These are phyloP conservation scores for Penicillium glabrum DNA, from an alignment of 2,329 filamentous ascomycete species.

Conservation along the genomic window DNA sequence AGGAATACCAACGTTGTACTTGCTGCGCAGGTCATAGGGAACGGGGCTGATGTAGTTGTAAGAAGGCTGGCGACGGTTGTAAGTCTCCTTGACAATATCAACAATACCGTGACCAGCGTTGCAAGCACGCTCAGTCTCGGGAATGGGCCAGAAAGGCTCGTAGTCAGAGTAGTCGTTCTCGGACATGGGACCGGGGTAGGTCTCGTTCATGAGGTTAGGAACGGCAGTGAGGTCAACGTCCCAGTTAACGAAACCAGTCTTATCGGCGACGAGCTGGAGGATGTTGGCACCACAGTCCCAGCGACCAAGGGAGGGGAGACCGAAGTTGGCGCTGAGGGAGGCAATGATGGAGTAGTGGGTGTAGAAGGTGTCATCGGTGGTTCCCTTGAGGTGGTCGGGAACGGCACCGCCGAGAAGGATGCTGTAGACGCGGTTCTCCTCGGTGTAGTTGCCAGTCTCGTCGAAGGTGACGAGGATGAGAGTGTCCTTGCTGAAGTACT, in stretches of 20 bases:
- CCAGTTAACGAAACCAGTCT: constrained; percentile 57
- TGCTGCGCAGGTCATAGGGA: constrained; percentile 27
- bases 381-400: constrained; percentile 62
- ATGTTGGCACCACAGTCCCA: constrained; percentile 73
- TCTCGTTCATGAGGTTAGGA: constrained; percentile 50
- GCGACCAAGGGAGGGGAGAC: constrained; percentile 66
- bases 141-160: constrained; percentile 30
- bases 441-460: constrained; percentile 69
- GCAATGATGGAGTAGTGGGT: constrained; percentile 70
- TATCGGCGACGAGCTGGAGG: constrained; percentile 59
- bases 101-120: constrained; percentile 38
- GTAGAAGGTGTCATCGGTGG: constrained; percentile 68
- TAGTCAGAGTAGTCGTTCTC: constrained; percentile 25
- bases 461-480: constrained; percentile 78
- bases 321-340: constrained; percentile 68
- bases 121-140: constrained; percentile 29
- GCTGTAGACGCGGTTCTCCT: constrained; percentile 67
- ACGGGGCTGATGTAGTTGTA: constrained; percentile 39
- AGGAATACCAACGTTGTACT: constrained; percentile 27
- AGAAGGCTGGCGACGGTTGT: constrained; percentile 26
- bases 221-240: constrained; percentile 41
- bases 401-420: constrained; percentile 74
- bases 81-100: constrained; percentile 36
- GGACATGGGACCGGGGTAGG: constrained; percentile 52
- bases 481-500: constrained; percentile 72